These are phyloP conservation scores for Scheffersomyces titani DNA, from an alignment of 1,139 yeast species.

Conservation along the genomic window DNA sequence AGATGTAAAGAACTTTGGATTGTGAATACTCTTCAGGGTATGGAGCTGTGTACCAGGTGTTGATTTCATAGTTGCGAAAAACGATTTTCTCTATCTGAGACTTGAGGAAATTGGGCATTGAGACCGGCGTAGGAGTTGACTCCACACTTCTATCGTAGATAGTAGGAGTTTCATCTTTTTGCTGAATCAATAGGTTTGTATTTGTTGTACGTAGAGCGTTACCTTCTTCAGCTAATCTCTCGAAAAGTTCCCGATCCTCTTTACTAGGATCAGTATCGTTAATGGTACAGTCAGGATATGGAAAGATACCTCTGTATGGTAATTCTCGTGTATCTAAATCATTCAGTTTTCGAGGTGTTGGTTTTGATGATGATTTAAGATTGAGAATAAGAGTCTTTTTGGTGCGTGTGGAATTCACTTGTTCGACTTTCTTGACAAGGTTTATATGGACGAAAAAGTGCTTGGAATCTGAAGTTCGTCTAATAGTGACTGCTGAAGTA, in stretches of 20 bases:
- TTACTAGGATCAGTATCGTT: conserved; percentile 59
- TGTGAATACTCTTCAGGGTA: conserved; percentile 85
- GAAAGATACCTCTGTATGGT: conserved; percentile 68
- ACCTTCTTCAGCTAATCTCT: conserved; percentile 27
- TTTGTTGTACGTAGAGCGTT: conserved; percentile 15
- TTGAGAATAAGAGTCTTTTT: neutral
- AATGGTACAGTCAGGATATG: conserved; percentile 62
- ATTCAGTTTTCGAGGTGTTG: conserved; percentile 4
- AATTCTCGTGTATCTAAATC: conserved; percentile 29
- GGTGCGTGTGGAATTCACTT: neutral
- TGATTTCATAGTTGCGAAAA: conserved; percentile 71
- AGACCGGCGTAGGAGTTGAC: conserved; percentile 17
- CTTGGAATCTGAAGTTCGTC: neutral
- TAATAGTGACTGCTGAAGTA: neutral
- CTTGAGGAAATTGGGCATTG: conserved; percentile 11
- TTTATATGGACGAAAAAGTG: neutral
- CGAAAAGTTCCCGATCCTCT: conserved; percentile 52
- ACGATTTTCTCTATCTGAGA: conserved; percentile 55
- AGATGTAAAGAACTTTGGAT: conserved; percentile 64
- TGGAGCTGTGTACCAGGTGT: conserved; percentile 93
- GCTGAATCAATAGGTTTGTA: conserved; percentile 1
- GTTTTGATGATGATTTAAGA: neutral
- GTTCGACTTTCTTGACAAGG: neutral
- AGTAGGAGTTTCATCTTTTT: neutral
- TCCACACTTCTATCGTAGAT: conserved; percentile 7